Percentiles rank a stretch among this genome's conserved stretches.
These are phyloP conservation scores for Rutidosis leptorrhynchoides DNA, from an alignment of 129 eudicot genomes.

Conservation along the genomic window DNA sequence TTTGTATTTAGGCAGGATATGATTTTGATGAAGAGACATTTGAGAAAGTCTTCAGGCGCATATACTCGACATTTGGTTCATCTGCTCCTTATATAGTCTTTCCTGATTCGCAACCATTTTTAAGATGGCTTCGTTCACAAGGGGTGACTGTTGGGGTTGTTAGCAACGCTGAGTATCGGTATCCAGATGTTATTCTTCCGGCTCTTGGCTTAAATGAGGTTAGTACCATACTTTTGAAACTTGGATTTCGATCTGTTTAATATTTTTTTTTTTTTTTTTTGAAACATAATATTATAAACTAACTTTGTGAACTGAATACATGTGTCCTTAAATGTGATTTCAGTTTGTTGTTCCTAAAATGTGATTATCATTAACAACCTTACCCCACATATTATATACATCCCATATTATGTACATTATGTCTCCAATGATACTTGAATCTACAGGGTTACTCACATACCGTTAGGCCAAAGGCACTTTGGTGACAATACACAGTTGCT, in stretches of 20 bases:
- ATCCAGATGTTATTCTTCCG: conserved; percentile 94
- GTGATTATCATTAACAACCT: too few species aligned
- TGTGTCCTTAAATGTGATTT: background rate
- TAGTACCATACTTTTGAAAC: conserved; percentile 14
- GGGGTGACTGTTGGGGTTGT: conserved; percentile 82
- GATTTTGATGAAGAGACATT: conserved; percentile 95
- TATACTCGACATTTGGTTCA: conserved; percentile 88
- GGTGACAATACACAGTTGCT: background rate
- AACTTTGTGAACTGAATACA: background rate
- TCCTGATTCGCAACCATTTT: conserved; percentile 82
- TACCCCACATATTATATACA: too few species aligned
- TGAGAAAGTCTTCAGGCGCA: conserved; percentile 82
- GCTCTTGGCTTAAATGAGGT: conserved; percentile 92
- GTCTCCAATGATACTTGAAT: too few species aligned
- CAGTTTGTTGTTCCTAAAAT: too few species aligned
- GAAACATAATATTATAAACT: background rate
- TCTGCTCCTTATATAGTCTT: conserved; percentile 84
- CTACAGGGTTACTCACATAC: too few species aligned
- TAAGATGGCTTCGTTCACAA: conserved; percentile 78
- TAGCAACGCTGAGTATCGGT: conserved; percentile 95
- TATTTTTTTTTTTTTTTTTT: background rate
- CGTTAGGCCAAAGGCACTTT: too few species aligned
- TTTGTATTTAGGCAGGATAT: conserved; percentile 78
- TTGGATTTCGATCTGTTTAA: background rate
- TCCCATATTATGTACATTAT: too few species aligned